Evolutionary conservation across 2,329 filamentous ascomycete genomes (phyloP).

Genomic region (Zarea fungicola): DNA sequence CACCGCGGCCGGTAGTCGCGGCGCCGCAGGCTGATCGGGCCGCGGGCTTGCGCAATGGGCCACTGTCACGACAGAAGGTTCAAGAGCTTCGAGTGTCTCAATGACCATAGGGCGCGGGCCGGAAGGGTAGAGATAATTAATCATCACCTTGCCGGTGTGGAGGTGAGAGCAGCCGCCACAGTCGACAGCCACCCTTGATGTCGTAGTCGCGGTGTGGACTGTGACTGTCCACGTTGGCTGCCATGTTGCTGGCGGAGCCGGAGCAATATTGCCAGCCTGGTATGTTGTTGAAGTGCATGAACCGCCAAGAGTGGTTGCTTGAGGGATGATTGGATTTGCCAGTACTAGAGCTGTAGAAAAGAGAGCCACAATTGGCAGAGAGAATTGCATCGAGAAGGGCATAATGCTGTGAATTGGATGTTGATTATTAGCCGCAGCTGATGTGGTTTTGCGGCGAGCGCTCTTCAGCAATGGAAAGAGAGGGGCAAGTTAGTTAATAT

Average conservation of each 20-base stretch:
- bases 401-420: too few species aligned
- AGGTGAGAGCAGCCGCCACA: background rate
- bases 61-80: background rate
- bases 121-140: background rate
- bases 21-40: background rate
- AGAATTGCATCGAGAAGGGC: too few species aligned
- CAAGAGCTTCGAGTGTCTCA: background rate
- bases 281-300: constrained; percentile 1
- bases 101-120: background rate
- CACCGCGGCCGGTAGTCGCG: too few species aligned
- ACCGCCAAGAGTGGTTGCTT: background rate
- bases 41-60: background rate
- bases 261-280: background rate
- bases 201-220: background rate
- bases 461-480: too few species aligned
- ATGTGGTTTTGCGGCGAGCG: too few species aligned
- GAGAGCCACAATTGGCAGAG: too few species aligned
- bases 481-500: too few species aligned
- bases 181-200: background rate
- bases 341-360: background rate
- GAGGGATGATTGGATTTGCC: background rate
- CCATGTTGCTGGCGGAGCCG: constrained; percentile 1
- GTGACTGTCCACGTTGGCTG: constrained; percentile 5
- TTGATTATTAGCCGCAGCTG: too few species aligned
- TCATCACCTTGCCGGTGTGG: background rate